Base-by-base conservation (phyloP, 2,329 filamentous ascomycete genomes). In the Neofusicoccum ribis region DNA sequence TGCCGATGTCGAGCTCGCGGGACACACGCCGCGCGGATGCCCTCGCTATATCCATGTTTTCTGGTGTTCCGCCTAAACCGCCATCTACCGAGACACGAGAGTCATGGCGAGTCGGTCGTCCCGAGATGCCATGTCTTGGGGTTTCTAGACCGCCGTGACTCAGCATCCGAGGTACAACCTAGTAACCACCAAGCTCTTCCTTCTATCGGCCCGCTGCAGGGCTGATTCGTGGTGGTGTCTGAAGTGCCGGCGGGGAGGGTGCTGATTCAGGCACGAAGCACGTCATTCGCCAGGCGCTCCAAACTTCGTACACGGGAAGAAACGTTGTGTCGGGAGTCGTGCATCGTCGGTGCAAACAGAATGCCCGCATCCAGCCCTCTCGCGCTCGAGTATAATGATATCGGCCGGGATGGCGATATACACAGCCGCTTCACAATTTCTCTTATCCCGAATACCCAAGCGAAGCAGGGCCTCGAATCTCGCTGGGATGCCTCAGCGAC, bases 401-500 rank as follows among this genome's bases (percentile, higher is more conserved):
- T 37, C 14, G 8, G 9, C 56, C n/a, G 11, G 43, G 56, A 37
- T 47, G 44, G 14, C 8, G 8, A 23, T 37, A 47, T 20, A 3
- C 44, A 47, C 39, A 37, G 12, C 41, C 34, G 17, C 56, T 2
- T 47, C 27, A 36, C 17, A 59, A 47, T 59, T 47, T 47, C 41
- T 47, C 8, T 23, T 12, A 60, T 60, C 27, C 3, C 56, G 47
- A 60, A 60, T 47, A 60, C n/a, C 56, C 56, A 60, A 60, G 56
- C 43, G 56, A 47, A 20, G 56, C 41, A 23, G 14, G 41, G 43
- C 31, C 56, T 44, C 36, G 39, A 44, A n/a, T 34, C 37, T 27
- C 23, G 37, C 43, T 20, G 31, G 39, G 39, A 44, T 44, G 39
- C 52, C 27, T 36, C n/a, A 56, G 11, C 27, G 15, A 56, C 56